Percentiles rank a stretch among this genome's conserved stretches.
Conservation (phyloP, 352 stramenopile species). For the Phytophthora pini region DNA sequence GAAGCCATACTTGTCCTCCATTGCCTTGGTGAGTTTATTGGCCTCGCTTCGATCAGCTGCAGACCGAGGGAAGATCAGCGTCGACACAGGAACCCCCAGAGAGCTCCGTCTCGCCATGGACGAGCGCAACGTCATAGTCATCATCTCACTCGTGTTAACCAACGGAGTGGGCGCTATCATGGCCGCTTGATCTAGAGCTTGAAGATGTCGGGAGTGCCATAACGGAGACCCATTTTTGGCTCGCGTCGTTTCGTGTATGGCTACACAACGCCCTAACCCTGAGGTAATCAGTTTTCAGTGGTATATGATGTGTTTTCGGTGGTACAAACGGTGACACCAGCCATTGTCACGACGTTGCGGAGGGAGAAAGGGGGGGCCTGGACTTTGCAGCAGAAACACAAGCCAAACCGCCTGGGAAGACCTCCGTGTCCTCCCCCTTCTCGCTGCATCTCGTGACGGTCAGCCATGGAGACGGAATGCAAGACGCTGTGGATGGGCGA, state of each 20-base stretch:
- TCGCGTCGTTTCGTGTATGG: constrained; percentile 31
- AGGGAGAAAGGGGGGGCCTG: constrained; percentile 28
- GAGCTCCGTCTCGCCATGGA: constrained; percentile 58
- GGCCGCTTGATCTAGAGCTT: not conserved
- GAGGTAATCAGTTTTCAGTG: constrained; percentile 15
- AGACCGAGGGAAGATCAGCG: constrained; percentile 78
- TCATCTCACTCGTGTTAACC: constrained; percentile 16
- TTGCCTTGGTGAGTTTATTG: constrained; percentile 61
- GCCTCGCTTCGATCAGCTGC: constrained; percentile 71
- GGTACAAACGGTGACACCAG: constrained; percentile 3
- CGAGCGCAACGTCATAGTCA: constrained; percentile 13
- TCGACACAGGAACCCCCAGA: constrained; percentile 65
- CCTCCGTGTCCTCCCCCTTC: constrained; percentile 1
- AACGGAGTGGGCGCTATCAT: constrained; percentile 34
- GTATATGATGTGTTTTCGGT: constrained; percentile 12
- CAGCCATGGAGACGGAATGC: constrained; percentile 52
- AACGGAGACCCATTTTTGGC: constrained; percentile 29
- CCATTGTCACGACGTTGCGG: constrained; percentile 30
- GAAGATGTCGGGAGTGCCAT: not conserved
- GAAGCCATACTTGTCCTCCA: constrained; percentile 87
- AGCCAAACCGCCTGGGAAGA: constrained; percentile 23
- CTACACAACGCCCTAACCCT: constrained; percentile 8
- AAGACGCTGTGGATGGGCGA: constrained; percentile 93
- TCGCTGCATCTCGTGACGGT: not conserved
- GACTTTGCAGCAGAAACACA: constrained; percentile 17